phyloP scores from a whole-genome alignment of 352 stramenopile species.

The Globisporangium middletonii region DNA sequence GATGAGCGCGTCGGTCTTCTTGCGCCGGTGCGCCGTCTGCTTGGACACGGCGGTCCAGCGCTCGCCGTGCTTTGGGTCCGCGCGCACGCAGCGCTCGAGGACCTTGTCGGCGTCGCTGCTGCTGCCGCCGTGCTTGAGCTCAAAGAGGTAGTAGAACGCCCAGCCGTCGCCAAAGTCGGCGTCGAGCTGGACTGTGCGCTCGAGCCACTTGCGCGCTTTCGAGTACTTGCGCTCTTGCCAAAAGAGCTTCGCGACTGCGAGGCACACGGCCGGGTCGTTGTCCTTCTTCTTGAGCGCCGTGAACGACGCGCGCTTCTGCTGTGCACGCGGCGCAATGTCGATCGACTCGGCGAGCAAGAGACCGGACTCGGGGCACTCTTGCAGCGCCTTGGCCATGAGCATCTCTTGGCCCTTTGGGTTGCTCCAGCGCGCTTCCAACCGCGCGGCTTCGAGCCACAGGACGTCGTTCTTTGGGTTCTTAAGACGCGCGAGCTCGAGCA shows the following conservation, averaged over 20 bases:
- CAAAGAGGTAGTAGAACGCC: conserved; percentile 97
- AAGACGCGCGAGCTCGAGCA: conserved; percentile 94
- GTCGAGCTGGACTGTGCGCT: conserved; percentile 94
- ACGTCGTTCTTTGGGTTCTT: conserved; percentile 93
- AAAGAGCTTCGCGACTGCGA: conserved; percentile 96
- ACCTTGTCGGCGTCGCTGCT: conserved; percentile 84
- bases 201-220: conserved; percentile 97
- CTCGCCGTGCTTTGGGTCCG: conserved; percentile 94
- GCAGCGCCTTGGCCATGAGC: conserved; percentile 95
- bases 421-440: conserved; percentile 88
- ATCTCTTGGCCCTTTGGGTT: conserved; percentile 95
- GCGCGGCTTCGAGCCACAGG: conserved; percentile 96
- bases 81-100: conserved; percentile 77
- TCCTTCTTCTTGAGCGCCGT: conserved; percentile 96
- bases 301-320: conserved; percentile 95
- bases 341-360: conserved; percentile 96
- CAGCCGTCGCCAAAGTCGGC: conserved; percentile 96
- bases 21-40: conserved; percentile 87
- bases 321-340: conserved; percentile 87
- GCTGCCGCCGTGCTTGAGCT: conserved; percentile 84
- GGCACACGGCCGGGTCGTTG: conserved; percentile 96
- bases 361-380: conserved; percentile 95
- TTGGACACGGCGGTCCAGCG: conserved; percentile 93
- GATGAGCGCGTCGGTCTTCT: conserved; percentile 59
- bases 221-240: conserved; percentile 93